These are phyloP conservation scores for Alternaria sp. DNA, from an alignment of 2,329 filamentous ascomycete genomes.

Conservation along the genomic window DNA sequence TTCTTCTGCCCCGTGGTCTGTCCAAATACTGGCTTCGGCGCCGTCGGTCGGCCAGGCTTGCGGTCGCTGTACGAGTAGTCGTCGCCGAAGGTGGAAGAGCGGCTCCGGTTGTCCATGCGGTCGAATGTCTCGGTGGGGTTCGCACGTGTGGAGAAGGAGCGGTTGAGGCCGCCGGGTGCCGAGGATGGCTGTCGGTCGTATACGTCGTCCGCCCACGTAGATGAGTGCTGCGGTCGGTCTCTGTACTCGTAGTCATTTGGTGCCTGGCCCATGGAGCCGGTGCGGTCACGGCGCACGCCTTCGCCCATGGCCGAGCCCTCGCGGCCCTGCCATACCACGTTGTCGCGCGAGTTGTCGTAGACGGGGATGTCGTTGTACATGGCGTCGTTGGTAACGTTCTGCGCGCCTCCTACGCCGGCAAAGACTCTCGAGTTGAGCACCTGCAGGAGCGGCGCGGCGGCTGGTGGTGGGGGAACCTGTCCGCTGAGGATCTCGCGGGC, in stretches of 20 bases:
- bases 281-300: constrained; percentile 61
- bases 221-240: constrained; percentile 66
- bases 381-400: constrained; percentile 19
- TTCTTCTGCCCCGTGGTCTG: constrained; percentile 56
- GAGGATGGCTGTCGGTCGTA: constrained; percentile 65
- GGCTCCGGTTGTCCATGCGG: constrained; percentile 45
- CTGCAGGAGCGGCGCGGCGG: constrained; percentile 82
- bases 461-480: constrained; percentile 75
- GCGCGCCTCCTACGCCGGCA: constrained; percentile 63
- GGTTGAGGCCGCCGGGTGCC: constrained; percentile 45
- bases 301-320: constrained; percentile 75
- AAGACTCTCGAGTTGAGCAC: constrained; percentile 88
- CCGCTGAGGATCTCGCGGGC: constrained; percentile 84
- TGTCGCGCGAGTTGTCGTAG: constrained; percentile 83
- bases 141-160: constrained; percentile 59
- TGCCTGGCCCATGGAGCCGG: constrained; percentile 41
- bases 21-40: constrained; percentile 86
- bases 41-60: constrained; percentile 78
- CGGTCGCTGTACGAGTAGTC: constrained; percentile 63
- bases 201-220: constrained; percentile 76
- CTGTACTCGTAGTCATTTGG: constrained; percentile 59
- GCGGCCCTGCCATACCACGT: constrained; percentile 82
- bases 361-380: constrained; percentile 90
- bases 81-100: constrained; percentile 52
- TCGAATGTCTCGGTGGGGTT: constrained; percentile 60